Evolutionary conservation across 2,329 filamentous ascomycete species (phyloP).

Genomic region (Bipolaris sorokiniana): DNA sequence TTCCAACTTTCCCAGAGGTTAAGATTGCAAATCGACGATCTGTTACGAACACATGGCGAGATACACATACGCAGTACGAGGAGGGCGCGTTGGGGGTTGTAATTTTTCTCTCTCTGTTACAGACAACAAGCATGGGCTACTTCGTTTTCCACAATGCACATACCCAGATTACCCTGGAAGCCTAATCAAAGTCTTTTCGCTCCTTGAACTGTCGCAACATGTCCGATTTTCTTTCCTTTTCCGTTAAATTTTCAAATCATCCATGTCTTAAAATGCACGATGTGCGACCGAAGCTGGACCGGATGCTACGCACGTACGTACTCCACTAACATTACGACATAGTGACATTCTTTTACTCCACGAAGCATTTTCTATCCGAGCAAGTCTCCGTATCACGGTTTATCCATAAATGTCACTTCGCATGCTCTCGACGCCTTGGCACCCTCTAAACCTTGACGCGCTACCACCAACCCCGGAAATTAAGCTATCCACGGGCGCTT

Average conservation of each 20-base stretch:
- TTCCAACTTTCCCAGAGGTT: constrained; percentile 28
- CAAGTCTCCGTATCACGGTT: constrained; percentile 1
- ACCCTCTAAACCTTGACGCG: constrained; percentile 1
- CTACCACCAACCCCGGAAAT: constrained; percentile 10
- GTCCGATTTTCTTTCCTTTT: constrained; percentile 4
- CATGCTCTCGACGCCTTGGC: constrained; percentile 11
- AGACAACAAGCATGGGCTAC: constrained; percentile 19
- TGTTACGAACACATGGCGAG: constrained; percentile 26
- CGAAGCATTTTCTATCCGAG: constrained; percentile 2
- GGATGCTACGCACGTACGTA: constrained; percentile 1
- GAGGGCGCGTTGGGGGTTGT: constrained; percentile 20
- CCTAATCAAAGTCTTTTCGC: constrained; percentile 19
- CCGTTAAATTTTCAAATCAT: constrained; percentile 12
- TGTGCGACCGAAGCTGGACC: constrained; percentile 13
- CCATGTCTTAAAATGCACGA: constrained; percentile 7
- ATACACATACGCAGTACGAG: constrained; percentile 25
- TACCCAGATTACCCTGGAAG: constrained; percentile 6
- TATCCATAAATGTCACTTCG: constrained; percentile 8
- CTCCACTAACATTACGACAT: constrained; percentile 15
- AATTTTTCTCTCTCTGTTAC: constrained; percentile 23
- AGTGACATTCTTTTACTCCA: constrained; percentile 6
- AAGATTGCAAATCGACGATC: constrained; percentile 35
- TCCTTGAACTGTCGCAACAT: constrained; percentile 2
- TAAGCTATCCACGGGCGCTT: not conserved
- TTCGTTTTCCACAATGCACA: constrained; percentile 12